A percentile compares a stretch with the other conserved stretches of the same genome.
Evolutionary conservation across 306 rosid genomes (phyloP).

Genomic region (Vachellia pachyceras): DNA sequence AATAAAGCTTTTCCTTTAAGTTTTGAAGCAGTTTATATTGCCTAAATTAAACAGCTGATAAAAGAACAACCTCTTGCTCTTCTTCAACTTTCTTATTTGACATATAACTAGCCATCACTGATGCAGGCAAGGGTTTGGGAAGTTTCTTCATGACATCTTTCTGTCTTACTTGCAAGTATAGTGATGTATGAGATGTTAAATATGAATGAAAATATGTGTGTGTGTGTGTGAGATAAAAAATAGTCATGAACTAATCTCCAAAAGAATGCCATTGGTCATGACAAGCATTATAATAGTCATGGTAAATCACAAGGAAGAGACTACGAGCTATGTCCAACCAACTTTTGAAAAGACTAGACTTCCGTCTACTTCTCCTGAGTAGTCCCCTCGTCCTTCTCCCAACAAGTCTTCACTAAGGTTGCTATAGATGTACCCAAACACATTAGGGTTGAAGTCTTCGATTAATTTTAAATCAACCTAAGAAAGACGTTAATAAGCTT

Average conservation of each 20-base stretch:
- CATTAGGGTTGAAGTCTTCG: neutral
- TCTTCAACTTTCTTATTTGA: conserved; percentile 58
- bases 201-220: conserved; percentile 11
- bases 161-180: conserved; percentile 62
- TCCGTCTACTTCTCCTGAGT: neutral
- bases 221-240: neutral
- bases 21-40: neutral
- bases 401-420: neutral
- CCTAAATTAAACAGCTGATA: conserved; percentile 15
- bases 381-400: neutral
- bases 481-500: neutral
- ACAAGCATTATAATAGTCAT: neutral
- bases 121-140: conserved; percentile 76
- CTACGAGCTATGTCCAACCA: neutral
- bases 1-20: conserved; percentile 35
- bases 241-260: neutral
- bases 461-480: neutral
- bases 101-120: conserved; percentile 43
- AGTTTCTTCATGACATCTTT: conserved; percentile 60
- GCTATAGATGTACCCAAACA: neutral
- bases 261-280: conserved; percentile 23
- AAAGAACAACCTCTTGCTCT: conserved; percentile 61
- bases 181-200: conserved; percentile 25
- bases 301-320: conserved; percentile 20
- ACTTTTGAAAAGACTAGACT: conserved; percentile 3